These are phyloP conservation scores for Exophiala mesophila DNA, from an alignment of 2,329 filamentous ascomycete genomes.

Conservation along the genomic window DNA sequence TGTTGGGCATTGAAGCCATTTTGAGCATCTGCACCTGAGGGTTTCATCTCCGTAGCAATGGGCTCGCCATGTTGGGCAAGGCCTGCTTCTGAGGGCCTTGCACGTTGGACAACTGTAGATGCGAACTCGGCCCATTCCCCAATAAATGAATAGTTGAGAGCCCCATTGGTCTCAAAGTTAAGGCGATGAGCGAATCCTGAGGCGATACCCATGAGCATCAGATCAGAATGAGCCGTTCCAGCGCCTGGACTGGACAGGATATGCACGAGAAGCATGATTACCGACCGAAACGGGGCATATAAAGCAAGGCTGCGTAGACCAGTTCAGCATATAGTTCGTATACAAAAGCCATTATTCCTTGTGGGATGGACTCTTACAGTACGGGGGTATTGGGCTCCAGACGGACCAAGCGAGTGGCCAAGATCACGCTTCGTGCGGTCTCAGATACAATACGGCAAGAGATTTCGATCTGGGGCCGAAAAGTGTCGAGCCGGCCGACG, in stretches of 20 bases:
- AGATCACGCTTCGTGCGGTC: slow-evolving; percentile 2
- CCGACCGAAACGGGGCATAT: background rate
- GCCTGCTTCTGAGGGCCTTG: slow-evolving; percentile 2
- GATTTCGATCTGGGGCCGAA: slow-evolving; percentile 4
- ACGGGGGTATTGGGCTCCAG: slow-evolving; percentile 5
- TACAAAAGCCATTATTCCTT: background rate
- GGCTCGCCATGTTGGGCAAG: slow-evolving; percentile 3
- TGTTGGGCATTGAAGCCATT: slow-evolving; percentile 1
- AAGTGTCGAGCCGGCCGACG: background rate
- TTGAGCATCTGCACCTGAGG: slow-evolving; percentile 3
- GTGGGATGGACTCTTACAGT: slow-evolving; percentile 4
- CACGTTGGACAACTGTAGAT: background rate
- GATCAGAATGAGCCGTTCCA: slow-evolving; percentile 1
- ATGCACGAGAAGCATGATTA: slow-evolving; percentile 4
- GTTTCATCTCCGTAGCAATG: background rate
- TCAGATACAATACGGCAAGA: slow-evolving; percentile 4
- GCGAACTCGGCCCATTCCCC: background rate
- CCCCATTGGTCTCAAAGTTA: slow-evolving; percentile 1
- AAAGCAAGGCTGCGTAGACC: slow-evolving; percentile 1
- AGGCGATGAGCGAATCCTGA: slow-evolving; percentile 2
- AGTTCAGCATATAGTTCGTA: background rate
- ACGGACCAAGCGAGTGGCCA: slow-evolving; percentile 5
- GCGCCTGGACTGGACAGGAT: slow-evolving; percentile 2
- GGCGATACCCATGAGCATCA: slow-evolving; percentile 1
- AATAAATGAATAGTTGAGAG: slow-evolving; percentile 3